Percentiles rank a stretch among this genome's conserved stretches.
Conservation (phyloP, 192 early-diverging fungal genomes). For the Podila horticola region DNA sequence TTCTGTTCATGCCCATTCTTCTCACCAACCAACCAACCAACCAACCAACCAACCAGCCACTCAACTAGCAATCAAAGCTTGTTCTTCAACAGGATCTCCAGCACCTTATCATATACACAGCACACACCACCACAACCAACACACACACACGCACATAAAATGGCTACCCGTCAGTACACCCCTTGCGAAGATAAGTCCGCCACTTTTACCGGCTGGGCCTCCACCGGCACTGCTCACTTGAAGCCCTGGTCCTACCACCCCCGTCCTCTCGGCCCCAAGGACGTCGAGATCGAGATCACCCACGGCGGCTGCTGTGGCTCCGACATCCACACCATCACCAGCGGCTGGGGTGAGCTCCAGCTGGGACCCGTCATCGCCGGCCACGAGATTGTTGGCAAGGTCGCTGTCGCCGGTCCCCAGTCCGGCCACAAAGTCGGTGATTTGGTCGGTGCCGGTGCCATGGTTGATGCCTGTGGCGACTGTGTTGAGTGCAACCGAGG, state of each 20-base stretch:
- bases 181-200: conserved; percentile 64
- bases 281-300: conserved; percentile 79
- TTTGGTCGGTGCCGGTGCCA: conserved; percentile 74
- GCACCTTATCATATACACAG: too few relatives aligned
- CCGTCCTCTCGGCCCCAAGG: conserved; percentile 65
- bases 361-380: conserved; percentile 42
- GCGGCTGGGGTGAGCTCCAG: conserved; percentile 65
- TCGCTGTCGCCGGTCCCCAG: conserved; percentile 47
- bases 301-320: conserved; percentile 83
- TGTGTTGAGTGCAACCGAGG: conserved; percentile 48
- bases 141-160: neutral
- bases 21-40: too few relatives aligned
- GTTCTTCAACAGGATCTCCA: too few relatives aligned
- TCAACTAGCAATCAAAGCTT: too few relatives aligned
- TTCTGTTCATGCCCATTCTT: too few relatives aligned
- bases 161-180: neutral
- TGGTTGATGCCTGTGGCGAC: conserved; percentile 66
- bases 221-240: conserved; percentile 16
- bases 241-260: conserved; percentile 66
- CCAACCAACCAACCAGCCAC: too few relatives aligned
- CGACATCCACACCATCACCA: conserved; percentile 75
- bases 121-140: neutral
- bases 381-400: conserved; percentile 62
- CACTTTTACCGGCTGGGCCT: conserved; percentile 57
- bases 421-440: conserved; percentile 63